Evolutionary conservation across 2,329 filamentous ascomycete genomes (phyloP), one percentile per base, ranked within the genome.

Genomic region (Fusarium pilosicola): DNA sequence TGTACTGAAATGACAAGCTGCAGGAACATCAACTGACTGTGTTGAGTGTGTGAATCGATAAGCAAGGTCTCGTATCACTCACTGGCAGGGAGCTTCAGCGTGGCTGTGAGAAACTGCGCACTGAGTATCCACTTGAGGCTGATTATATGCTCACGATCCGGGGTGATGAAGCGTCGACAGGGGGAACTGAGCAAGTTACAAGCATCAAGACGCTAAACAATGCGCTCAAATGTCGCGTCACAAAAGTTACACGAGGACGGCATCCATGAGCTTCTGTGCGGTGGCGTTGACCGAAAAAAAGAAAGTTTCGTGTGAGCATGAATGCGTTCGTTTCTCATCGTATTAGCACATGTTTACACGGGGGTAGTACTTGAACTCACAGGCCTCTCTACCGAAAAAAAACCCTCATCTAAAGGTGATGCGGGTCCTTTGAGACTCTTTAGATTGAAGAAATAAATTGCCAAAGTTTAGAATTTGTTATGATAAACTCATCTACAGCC

Each of bases 321-420:
- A 65, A 57, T 65, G 63, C 42, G 63, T 32, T 22, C 18, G 61
- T 65, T 65, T 65, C 41, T 30, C 7, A 20, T 41, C 20, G 13
- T 13, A 34, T 30, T 18, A 36, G 34, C 32, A 36, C 14, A n/a
- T 26, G 32, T 34, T 34, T 34, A 34, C 32, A 34, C 32, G 32
- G 32, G 32, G 32, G 32, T 34, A 34, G 32, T 34, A 34, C 32
- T 34, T 34, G 32, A 34, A 34, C 32, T 34, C 32, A 34, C 15
- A 17, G 32, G 32, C 32, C 32, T 7, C 15, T 34, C 32, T 34
- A 1, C 15, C 32, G 32, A 34, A 34, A 34, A 34, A 4, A 34
- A 34, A 4, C 32, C 32, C 32, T 34, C 32, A 34, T 34, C 32
- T 15, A 3, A 49, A n/a, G 48, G 24, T 34, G 15, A 34, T 20